Evolutionary conservation across 805 yeast species (phyloP).

Genomic region (Kuraishia ogatae): DNA sequence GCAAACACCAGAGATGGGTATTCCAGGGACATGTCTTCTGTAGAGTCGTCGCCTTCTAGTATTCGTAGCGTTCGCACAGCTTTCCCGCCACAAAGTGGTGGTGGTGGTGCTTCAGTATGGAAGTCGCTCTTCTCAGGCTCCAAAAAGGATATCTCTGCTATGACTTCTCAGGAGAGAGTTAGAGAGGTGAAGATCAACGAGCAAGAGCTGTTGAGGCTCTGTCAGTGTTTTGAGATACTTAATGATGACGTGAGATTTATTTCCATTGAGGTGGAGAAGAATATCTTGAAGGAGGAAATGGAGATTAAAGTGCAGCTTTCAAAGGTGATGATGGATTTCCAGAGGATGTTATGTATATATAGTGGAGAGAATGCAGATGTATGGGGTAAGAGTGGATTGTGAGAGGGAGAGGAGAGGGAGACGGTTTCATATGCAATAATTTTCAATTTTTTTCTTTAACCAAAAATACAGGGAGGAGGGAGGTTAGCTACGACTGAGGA

Average conservation of each 20-base stretch:
- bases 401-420: not conserved
- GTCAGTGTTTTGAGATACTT: conserved; percentile 36
- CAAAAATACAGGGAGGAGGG: no score
- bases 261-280: conserved; percentile 32
- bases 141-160: conserved; percentile 9
- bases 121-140: conserved; percentile 7
- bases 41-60: not conserved
- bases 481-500: no score
- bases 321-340: conserved; percentile 26
- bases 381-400: conserved; percentile 1
- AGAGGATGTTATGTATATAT: conserved; percentile 13
- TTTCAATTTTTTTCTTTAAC: no score
- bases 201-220: conserved; percentile 32
- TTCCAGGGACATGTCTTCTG: not conserved
- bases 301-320: conserved; percentile 32
- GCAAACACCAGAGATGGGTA: not conserved
- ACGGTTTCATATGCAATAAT: not conserved
- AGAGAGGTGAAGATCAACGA: conserved; percentile 13
- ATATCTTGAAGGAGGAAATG: conserved; percentile 24
- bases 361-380: not conserved
- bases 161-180: conserved; percentile 14
- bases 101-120: conserved; percentile 3
- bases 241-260: conserved; percentile 34
- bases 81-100: not conserved
- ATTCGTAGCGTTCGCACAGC: not conserved